Conservation (phyloP, 176 grass and related monocot species). For the Rhipidocladum racemiflorum region DNA sequence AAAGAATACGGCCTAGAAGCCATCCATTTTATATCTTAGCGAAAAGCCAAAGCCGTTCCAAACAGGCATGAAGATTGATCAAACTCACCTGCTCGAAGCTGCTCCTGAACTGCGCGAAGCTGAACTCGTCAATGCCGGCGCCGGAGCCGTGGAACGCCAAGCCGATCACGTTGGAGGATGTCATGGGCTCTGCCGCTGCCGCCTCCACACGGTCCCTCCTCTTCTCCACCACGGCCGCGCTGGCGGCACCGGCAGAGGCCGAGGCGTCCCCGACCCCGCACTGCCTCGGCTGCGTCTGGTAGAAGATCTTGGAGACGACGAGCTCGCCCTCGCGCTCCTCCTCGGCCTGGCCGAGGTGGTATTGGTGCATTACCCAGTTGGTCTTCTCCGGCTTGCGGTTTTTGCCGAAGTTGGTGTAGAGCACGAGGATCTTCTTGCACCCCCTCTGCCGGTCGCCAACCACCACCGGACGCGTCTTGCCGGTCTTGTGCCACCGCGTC, state of each 20-base stretch:
- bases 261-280: constrained; percentile 23
- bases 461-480: constrained; percentile 77
- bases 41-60: too few species aligned
- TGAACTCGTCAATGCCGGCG: constrained; percentile 42
- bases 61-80: not conserved
- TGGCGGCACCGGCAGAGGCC: not conserved
- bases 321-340: constrained; percentile 94
- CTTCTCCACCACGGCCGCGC: not conserved
- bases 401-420: constrained; percentile 96
- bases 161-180: not conserved
- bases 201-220: not conserved
- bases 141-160: constrained; percentile 3
- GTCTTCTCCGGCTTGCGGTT: constrained; percentile 76
- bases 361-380: constrained; percentile 99
- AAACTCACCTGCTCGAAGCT: constrained; percentile 59
- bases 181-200: not conserved
- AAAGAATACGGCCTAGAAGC: too few species aligned
- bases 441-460: constrained; percentile 63
- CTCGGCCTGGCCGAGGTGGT: constrained; percentile 66
- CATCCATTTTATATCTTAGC: too few species aligned
- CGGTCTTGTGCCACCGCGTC: constrained; percentile 98
- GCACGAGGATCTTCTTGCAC: constrained; percentile 94
- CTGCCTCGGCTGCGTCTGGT: constrained; percentile 92
- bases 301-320: constrained; percentile 97
- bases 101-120: constrained; percentile 56